phyloP scores from a whole-genome alignment of 1,139 yeast genomes.

The Meyerozyma athensensis region DNA sequence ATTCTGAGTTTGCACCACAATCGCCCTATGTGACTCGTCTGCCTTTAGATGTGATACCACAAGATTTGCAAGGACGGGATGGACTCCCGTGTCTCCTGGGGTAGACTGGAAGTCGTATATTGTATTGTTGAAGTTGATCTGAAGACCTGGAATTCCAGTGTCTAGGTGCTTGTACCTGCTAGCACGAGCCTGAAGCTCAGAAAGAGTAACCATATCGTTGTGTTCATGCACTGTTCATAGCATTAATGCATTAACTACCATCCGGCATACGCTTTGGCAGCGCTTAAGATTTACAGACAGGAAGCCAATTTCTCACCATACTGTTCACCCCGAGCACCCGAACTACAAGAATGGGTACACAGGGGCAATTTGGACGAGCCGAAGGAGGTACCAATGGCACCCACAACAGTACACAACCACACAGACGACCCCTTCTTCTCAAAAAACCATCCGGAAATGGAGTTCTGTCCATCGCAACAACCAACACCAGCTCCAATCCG shows the following conservation, averaged over 20 bases:
- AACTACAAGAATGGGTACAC: neutral
- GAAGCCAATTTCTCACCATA: neutral
- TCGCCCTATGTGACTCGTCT: conserved; percentile 14
- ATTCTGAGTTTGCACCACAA: conserved; percentile 28
- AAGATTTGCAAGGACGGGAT: conserved; percentile 20
- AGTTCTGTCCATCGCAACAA: neutral
- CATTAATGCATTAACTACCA: no score
- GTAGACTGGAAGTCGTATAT: conserved; percentile 37
- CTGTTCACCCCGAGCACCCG: neutral
- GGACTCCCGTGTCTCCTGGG: conserved; percentile 26
- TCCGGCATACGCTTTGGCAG: no score
- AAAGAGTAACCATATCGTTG: neutral
- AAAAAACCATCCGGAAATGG: neutral
- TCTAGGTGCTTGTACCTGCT: neutral
- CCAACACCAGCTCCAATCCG: no score
- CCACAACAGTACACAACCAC: neutral
- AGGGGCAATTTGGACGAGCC: neutral
- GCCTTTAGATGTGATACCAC: conserved; percentile 26
- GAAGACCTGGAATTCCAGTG: neutral
- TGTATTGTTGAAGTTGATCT: conserved; percentile 11
- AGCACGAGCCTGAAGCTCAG: neutral
- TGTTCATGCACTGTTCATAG: no score
- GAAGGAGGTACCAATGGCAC: conserved; percentile 1
- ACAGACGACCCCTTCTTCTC: neutral
- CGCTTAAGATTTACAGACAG: no score